Evolutionary conservation across 2,329 filamentous ascomycete species (phyloP).

Genomic region (Myrmaecium sp.): DNA sequence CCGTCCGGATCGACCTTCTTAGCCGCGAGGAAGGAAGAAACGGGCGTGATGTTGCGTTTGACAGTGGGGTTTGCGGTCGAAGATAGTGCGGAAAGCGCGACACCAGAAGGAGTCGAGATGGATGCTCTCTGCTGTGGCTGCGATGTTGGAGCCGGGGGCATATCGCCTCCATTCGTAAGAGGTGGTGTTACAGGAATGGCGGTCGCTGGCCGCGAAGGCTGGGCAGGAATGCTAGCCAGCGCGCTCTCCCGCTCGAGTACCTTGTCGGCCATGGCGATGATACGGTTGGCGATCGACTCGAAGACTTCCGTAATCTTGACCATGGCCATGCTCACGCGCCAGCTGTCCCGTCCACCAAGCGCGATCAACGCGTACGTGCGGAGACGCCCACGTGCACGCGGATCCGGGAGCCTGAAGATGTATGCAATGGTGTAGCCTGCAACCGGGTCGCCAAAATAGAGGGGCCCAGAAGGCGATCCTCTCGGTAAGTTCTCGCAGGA

Average conservation of each 20-base stretch:
- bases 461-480: constrained; percentile 38
- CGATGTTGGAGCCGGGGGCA: constrained; percentile 8
- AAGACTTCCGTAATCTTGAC: constrained; percentile 28
- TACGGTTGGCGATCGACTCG: constrained; percentile 34
- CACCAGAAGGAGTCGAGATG: constrained; percentile 2
- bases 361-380: constrained; percentile 41
- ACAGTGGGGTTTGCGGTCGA: constrained; percentile 12
- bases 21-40: constrained; percentile 41
- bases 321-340: constrained; percentile 26
- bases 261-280: constrained; percentile 26
- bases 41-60: constrained; percentile 35
- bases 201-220: constrained; percentile 12
- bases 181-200: constrained; percentile 13
- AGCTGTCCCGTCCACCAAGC: constrained; percentile 38
- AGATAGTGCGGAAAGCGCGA: constrained; percentile 1
- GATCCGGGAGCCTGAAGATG: constrained; percentile 41
- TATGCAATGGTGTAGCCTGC: constrained; percentile 43
- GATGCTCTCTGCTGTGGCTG: constrained; percentile 2
- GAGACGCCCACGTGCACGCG: constrained; percentile 37
- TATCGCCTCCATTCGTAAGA: constrained; percentile 8
- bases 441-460: constrained; percentile 39
- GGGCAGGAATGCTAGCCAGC: constrained; percentile 8
- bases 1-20: constrained; percentile 39
- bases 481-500: constrained; percentile 39
- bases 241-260: constrained; percentile 20